Percentiles rank a stretch among this genome's conserved stretches.
These are phyloP conservation scores for Clitopilus hobsonii DNA, from an alignment of 768 basidiomycete species.

Conservation along the genomic window DNA sequence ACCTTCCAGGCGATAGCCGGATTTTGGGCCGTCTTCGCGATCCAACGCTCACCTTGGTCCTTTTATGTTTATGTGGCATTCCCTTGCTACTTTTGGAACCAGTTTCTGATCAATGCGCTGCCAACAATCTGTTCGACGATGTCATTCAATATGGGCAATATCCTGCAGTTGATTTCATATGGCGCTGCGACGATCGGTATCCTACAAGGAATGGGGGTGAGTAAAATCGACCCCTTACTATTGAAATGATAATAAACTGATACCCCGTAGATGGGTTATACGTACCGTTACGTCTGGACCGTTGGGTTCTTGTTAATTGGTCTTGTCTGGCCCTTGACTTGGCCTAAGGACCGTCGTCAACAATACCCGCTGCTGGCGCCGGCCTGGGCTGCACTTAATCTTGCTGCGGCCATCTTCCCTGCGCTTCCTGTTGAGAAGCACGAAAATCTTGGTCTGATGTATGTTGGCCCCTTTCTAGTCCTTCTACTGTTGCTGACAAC, in stretches of 20 bases:
- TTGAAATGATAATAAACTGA: conserved; percentile 1
- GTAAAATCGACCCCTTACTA: conserved; percentile 19
- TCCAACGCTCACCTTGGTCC: conserved; percentile 65
- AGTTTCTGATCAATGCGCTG: conserved; percentile 32
- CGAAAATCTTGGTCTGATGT: conserved; percentile 63
- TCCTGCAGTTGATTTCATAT: conserved; percentile 17
- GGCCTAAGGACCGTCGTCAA: conserved; percentile 31
- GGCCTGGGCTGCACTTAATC: conserved; percentile 47
- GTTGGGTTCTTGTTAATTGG: conserved; percentile 59
- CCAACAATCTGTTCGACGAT: conserved; percentile 9
- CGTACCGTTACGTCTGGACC: conserved; percentile 68
- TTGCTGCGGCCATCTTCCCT: conserved; percentile 62
- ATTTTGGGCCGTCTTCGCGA: conserved; percentile 47
- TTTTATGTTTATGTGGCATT: conserved; percentile 76
- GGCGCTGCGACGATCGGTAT: conserved; percentile 31
- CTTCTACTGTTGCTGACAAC: background rate
- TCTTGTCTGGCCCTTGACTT: conserved; percentile 60
- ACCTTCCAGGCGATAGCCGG: conserved; percentile 21
- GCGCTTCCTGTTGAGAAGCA: conserved; percentile 66
- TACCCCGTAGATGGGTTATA: conserved; percentile 56
- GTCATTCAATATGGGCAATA: background rate
- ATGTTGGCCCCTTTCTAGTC: conserved; percentile 15
- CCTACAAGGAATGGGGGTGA: conserved; percentile 70
- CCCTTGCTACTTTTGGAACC: conserved; percentile 75
- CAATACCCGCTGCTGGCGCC: conserved; percentile 19